These are phyloP conservation scores for Moricandia moricandioides DNA, from an alignment of 345 rosid species.

Conservation along the genomic window DNA sequence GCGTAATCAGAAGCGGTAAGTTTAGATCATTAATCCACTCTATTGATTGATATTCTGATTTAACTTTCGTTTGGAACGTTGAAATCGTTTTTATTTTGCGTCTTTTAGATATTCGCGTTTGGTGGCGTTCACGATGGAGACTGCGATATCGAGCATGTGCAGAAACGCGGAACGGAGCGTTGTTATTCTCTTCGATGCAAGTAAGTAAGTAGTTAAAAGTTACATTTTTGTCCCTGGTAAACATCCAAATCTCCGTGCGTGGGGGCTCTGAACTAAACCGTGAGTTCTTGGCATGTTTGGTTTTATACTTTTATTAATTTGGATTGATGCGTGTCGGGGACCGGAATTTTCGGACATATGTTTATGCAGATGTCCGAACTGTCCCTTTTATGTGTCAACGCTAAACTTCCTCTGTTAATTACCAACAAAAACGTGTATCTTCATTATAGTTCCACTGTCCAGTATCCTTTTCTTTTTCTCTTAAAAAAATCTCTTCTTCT, in stretches of 20 bases:
- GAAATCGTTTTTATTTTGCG: too few species aligned
- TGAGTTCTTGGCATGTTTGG: conserved; percentile 3
- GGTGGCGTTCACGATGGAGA: conserved; percentile 88
- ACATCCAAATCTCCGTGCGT: not conserved
- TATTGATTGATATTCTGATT: not conserved
- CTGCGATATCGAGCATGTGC: conserved; percentile 75
- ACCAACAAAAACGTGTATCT: not conserved
- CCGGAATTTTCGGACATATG: conserved; percentile 7
- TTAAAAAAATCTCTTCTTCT: too few species aligned
- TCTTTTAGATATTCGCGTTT: conserved; percentile 64
- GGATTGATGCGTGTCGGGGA: conserved; percentile 11
- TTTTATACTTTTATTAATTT: not conserved
- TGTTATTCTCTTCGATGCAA: conserved; percentile 86
- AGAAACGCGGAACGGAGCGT: conserved; percentile 62
- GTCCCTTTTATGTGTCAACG: conserved; percentile 21
- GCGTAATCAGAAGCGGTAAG: conserved; percentile 79
- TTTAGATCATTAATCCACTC: not conserved
- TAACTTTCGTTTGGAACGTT: not conserved
- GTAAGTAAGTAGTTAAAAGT: conserved; percentile 34
- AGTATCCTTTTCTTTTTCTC: too few species aligned
- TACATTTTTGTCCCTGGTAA: not conserved
- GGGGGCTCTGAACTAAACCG: not conserved
- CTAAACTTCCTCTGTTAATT: not conserved
- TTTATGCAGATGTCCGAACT: conserved; percentile 14
- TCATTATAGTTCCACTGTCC: not conserved